phyloP scores from a whole-genome alignment of 2,329 filamentous ascomycete species.

The Phaeosphaeria sp. region DNA sequence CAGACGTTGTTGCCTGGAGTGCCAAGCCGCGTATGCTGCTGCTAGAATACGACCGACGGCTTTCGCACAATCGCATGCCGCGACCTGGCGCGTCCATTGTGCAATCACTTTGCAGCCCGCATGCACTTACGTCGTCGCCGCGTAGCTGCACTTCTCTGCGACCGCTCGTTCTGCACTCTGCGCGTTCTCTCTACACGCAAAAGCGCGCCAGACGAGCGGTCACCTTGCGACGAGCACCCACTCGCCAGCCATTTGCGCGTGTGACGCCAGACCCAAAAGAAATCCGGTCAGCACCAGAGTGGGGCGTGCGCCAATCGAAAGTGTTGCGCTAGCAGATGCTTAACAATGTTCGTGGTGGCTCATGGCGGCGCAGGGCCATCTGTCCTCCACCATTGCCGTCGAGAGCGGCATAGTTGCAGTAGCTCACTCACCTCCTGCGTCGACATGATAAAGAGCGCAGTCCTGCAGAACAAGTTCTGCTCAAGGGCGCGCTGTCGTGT shows the following conservation, averaged over 20 bases:
- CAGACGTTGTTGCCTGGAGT: slow-evolving; percentile 8
- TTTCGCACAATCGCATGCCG: slow-evolving; percentile 5
- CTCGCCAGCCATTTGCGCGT: slow-evolving; percentile 3
- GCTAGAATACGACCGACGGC: slow-evolving; percentile 4
- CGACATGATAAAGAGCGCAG: slow-evolving; percentile 14
- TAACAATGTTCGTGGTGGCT: slow-evolving; percentile 10
- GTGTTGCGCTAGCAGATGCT: slow-evolving; percentile 1
- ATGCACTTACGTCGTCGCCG: slow-evolving; percentile 3
- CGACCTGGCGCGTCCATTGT: background rate
- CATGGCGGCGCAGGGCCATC: background rate
- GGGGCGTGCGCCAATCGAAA: background rate
- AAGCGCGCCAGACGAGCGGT: slow-evolving; percentile 4
- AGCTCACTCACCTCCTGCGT: background rate
- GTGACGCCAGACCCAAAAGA: slow-evolving; percentile 7
- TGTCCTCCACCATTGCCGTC: slow-evolving; percentile 3
- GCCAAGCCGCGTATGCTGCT: slow-evolving; percentile 1
- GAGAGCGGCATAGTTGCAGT: slow-evolving; percentile 1
- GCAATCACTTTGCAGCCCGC: background rate
- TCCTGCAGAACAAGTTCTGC: slow-evolving; percentile 12
- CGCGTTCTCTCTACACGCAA: background rate
- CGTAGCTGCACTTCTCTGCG: slow-evolving; percentile 1
- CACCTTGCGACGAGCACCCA: background rate
- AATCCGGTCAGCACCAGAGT: slow-evolving; percentile 8
- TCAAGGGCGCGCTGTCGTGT: slow-evolving; percentile 16
- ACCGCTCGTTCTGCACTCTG: slow-evolving; percentile 4